Evolutionary conservation across 2,329 filamentous ascomycete species (phyloP).

Genomic region (Calonectria pseudoreteaudii): DNA sequence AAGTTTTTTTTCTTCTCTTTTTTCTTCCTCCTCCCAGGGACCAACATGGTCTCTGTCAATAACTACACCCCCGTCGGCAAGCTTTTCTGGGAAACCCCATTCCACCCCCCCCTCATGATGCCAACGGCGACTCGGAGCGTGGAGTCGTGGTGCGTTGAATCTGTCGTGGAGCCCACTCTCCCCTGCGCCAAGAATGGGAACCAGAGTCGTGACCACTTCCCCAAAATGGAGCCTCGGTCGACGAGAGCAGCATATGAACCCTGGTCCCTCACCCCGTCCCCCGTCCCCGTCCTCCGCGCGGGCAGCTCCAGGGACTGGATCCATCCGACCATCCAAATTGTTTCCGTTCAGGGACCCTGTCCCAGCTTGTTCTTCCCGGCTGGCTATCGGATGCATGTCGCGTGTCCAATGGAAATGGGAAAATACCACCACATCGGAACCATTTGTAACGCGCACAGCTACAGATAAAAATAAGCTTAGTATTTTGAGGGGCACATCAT

Average conservation of each 20-base stretch:
- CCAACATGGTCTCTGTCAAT: background rate
- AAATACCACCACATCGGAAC: background rate
- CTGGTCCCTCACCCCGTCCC: background rate
- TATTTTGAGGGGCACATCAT: background rate
- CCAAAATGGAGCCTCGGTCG: constrained; percentile 10
- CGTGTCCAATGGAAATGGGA: background rate
- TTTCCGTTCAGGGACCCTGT: background rate
- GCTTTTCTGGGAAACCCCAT: background rate
- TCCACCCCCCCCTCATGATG: too few relatives aligned
- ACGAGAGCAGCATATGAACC: background rate
- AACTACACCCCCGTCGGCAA: background rate
- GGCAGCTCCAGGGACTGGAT: background rate
- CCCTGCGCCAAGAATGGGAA: constrained; percentile 35
- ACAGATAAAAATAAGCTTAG: background rate
- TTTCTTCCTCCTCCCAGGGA: background rate
- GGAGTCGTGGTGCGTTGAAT: constrained; percentile 12
- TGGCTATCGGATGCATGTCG: background rate
- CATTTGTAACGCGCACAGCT: background rate
- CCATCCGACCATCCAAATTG: background rate
- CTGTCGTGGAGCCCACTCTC: constrained; percentile 22
- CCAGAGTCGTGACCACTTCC: constrained; percentile 26
- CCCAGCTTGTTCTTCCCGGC: background rate
- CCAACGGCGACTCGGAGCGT: background rate
- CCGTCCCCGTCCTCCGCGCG: background rate
- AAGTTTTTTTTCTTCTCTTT: background rate